Evolutionary conservation across 148 eudicot genomes (phyloP).

Genomic region (Camellia sinensis): DNA sequence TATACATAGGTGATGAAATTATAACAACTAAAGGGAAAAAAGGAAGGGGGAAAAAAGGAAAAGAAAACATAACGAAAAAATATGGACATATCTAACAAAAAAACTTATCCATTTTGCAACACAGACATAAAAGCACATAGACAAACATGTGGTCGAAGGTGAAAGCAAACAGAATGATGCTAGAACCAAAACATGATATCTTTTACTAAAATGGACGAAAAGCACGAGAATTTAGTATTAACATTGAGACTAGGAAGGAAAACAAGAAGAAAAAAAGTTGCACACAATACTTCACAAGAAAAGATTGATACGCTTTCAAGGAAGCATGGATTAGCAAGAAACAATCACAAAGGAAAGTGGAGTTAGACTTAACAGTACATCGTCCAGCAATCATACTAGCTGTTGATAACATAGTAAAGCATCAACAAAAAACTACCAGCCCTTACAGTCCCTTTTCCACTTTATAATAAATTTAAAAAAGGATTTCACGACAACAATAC

Average conservation of each 20-base stretch:
- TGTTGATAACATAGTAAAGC: not conserved
- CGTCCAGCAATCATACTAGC: not conserved
- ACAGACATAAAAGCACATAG: not conserved
- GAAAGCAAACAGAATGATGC: not conserved
- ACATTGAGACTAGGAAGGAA: not conserved
- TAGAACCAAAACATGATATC: not conserved
- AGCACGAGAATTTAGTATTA: not conserved
- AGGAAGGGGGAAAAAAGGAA: no score
- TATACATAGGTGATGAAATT: not conserved
- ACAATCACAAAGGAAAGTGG: not conserved
- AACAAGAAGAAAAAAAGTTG: not conserved
- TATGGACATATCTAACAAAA: not conserved
- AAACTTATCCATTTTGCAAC: not conserved
- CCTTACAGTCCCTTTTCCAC: no score
- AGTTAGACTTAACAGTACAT: not conserved
- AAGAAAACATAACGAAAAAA: not conserved
- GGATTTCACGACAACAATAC: no score
- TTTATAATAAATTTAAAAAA: no score
- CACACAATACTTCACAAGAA: not conserved
- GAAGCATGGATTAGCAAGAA: not conserved
- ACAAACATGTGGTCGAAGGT: constrained; percentile 1
- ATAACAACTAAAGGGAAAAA: not conserved
- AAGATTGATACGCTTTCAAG: not conserved
- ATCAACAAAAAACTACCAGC: not conserved
- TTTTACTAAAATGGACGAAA: not conserved